Base-by-base conservation (phyloP, 2,329 filamentous ascomycete species). In the Davidsoniella virescens region DNA sequence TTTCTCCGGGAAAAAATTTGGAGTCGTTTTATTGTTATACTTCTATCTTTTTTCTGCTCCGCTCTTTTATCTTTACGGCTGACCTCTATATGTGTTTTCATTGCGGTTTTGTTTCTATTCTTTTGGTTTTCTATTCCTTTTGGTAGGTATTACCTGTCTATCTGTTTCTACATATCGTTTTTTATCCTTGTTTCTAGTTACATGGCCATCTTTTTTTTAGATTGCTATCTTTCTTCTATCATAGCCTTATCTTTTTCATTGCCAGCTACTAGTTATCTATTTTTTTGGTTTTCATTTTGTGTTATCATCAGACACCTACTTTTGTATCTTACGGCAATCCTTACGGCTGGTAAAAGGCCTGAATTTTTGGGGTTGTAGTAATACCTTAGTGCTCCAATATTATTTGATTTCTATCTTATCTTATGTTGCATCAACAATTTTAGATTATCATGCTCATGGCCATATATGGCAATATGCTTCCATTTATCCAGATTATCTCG, bases 281-380 rank as follows among this genome's bases (percentile, higher is more conserved):
- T 50, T 14, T n/a, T 25, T 39, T 41, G 18, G 18, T n/a, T 25
- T 10, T 39, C 9, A n/a, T 4, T 26, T 38, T 25, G 26, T 29
- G 26, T 29, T 29, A 10, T 10, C 4, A 29, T 29, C 10, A 29
- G 2, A 29, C 26, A 10, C 26, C 26, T 29, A 29, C 26, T 29
- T 29, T 29, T 29, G 26, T 29, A 29, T 29, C 26, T 29, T 10
- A 29, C 16, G 18, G 8, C 26, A 20, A 25, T 26, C 16, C 10
- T 26, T 26, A 44, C n/a, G 41, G 41, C 41, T 44, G 41, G 41
- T 44, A 44, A 44, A 25, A 44, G 41, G 41, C 41, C 26, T 29
- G 26, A 10, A 29, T 29, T 44, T 23, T n/a, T 44, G 12, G 41
- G 8, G 26, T 29, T 29, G 26, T 29, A 29, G 3, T 29, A 29